Base-by-base conservation (phyloP, 2,329 filamentous ascomycete genomes). In the Aspergillus quadrilineatus region DNA sequence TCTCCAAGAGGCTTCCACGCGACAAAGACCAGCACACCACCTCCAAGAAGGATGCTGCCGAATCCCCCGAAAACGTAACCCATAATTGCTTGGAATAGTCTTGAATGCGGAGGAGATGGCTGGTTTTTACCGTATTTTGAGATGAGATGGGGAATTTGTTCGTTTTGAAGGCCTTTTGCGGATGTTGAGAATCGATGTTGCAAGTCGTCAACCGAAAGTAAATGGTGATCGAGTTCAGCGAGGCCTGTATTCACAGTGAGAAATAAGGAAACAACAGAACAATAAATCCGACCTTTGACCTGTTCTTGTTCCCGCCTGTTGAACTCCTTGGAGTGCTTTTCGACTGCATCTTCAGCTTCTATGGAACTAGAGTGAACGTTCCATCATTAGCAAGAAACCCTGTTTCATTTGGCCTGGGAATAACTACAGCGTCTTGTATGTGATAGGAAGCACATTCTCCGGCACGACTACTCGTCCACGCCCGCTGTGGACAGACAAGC, bases 21-120 rank as follows among this genome's bases (percentile, higher is more conserved):
- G 56, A 92, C 75, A 65, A 92, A 90, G 49, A 92, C 89, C 2
- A 92, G 79, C 36, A 92, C 82, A 17, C 82, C 79, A 15, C 87
- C 89, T 2, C 86, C 67, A 6, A 92, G 79, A 3, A 92, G 79
- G 50, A 93, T 84, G 1, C 84, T 80, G 2, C 89, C 89, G 63
- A 92, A 93, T 1, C 89, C 89, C 61, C 86, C 87, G 75, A 91
- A 91, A 64, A 92, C 85, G 72, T 92, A 92, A 15, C 83, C 83
- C 34, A 87, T 73, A 4, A 85, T 79, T 58, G 83, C 84, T 43
- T 77, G 77, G 44, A 85, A 69, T 60, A 81, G 79, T 58, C 81
- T 82, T 4, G 85, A 87, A 12, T 85, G 84, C 1, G 88, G 85
- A 3, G 85, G 81, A 4, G 87, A 85, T 4, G 86, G 86, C 6